Evolutionary conservation across 495 filamentous ascomycete species (phyloP).

Genomic region (Barbatosphaeria neglecta): DNA sequence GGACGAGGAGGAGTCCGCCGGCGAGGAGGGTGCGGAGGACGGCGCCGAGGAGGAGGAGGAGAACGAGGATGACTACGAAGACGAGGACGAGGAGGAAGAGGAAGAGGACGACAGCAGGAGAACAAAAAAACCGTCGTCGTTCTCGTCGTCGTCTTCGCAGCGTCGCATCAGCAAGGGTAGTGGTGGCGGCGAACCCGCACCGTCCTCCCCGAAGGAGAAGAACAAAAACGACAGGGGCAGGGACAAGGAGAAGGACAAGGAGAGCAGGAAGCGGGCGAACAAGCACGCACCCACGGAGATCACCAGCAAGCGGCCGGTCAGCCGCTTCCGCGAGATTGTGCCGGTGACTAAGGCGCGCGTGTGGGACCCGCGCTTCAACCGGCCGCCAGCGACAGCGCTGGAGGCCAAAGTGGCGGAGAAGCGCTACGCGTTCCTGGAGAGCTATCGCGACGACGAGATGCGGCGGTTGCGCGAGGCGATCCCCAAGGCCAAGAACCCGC

Average conservation of each 20-base stretch:
- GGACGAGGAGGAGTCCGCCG: not conserved
- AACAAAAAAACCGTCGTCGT: slow-evolving; percentile 4
- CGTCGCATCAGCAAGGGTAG: too few relatives aligned
- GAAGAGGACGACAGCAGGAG: slow-evolving; percentile 13
- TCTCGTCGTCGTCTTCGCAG: too few relatives aligned
- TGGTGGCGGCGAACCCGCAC: slow-evolving; percentile 5
- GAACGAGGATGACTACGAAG: slow-evolving; percentile 7
- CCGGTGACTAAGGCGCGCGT: slow-evolving; percentile 36
- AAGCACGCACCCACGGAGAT: slow-evolving; percentile 83
- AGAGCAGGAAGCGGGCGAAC: slow-evolving; percentile 45
- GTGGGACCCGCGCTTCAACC: slow-evolving; percentile 79
- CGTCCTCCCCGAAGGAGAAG: too few relatives aligned
- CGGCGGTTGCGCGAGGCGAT: slow-evolving; percentile 54
- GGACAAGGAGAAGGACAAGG: too few relatives aligned
- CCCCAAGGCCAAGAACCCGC: slow-evolving; percentile 51
- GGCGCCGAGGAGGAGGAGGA: not conserved
- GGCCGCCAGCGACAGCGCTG: slow-evolving; percentile 14
- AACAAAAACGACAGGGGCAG: too few relatives aligned
- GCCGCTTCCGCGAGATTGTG: slow-evolving; percentile 64
- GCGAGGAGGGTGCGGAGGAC: not conserved
- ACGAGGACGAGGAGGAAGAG: slow-evolving; percentile 15
- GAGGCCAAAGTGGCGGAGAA: slow-evolving; percentile 46
- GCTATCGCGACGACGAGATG: slow-evolving; percentile 72
- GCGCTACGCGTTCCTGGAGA: slow-evolving; percentile 76
- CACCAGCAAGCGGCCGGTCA: slow-evolving; percentile 70